Conservation (phyloP, 495 filamentous ascomycete genomes). For the Penicillium soppii region DNA sequence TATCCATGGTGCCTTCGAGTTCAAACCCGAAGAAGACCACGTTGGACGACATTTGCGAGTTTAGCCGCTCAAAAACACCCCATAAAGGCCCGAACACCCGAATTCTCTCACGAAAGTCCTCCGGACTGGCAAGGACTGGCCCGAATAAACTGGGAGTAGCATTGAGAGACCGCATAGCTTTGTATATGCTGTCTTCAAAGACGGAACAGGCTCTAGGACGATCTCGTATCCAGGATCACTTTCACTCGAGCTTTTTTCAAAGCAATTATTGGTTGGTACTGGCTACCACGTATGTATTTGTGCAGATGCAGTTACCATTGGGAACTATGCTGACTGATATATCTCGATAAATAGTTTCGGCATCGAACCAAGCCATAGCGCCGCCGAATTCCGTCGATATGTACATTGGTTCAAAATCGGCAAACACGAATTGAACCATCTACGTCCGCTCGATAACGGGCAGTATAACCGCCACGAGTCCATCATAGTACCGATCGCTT, state of each 20-base stretch:
- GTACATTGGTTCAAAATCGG: constrained; percentile 22
- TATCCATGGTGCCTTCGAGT: constrained; percentile 34
- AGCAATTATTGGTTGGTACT: constrained; percentile 41
- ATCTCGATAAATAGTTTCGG: constrained; percentile 24
- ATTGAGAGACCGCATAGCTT: constrained; percentile 28
- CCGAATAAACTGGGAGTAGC: neutral
- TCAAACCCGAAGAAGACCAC: constrained; percentile 18
- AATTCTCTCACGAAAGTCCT: neutral
- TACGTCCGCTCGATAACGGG: constrained; percentile 21
- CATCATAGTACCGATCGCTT: constrained; percentile 34
- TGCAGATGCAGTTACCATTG: neutral
- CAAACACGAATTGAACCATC: constrained; percentile 22
- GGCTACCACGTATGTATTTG: constrained; percentile 29
- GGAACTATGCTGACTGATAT: neutral
- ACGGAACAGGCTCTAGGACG: constrained; percentile 31
- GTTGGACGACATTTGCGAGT: neutral
- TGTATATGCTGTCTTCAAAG: constrained; percentile 30
- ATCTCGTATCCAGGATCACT: constrained; percentile 36
- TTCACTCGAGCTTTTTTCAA: constrained; percentile 36
- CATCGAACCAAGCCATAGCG: constrained; percentile 45
- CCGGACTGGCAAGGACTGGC: neutral
- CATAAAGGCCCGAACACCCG: neutral
- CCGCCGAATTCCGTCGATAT: constrained; percentile 28
- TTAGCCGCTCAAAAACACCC: neutral
- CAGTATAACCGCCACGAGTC: constrained; percentile 36